Evolutionary conservation across 139 green algal species (phyloP).

Genomic region (Mesotaenium endlicherianum): DNA sequence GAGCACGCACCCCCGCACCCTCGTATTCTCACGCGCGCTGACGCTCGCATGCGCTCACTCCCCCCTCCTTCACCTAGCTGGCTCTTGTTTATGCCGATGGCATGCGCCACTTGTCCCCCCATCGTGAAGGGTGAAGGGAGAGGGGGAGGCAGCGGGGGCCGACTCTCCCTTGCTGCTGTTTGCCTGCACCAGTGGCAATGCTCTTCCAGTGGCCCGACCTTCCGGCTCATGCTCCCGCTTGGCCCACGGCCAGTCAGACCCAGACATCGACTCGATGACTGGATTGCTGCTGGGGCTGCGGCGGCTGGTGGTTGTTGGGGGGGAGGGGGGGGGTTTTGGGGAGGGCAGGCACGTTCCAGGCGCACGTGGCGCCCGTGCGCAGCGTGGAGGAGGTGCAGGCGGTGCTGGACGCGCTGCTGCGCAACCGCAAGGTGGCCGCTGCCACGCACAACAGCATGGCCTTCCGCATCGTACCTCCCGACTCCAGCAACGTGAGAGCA

Average conservation of each 20-base stretch:
- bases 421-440: constrained; percentile 33
- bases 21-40: background rate
- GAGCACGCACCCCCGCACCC: background rate
- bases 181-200: too few relatives aligned
- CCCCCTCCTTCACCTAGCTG: too few relatives aligned
- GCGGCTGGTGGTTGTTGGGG: too few relatives aligned
- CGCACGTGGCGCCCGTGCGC: constrained; percentile 31
- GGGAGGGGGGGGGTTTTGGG: background rate
- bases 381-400: constrained; percentile 24
- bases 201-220: too few relatives aligned
- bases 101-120: background rate
- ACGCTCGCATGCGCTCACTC: background rate
- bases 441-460: constrained; percentile 61
- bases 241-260: too few relatives aligned
- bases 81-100: too few relatives aligned
- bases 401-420: constrained; percentile 28
- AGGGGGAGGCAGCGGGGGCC: background rate
- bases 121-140: background rate
- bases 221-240: too few relatives aligned
- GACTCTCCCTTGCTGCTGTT: too few relatives aligned
- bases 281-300: too few relatives aligned
- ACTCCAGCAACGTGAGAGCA: too few relatives aligned
- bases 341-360: constrained; percentile 48
- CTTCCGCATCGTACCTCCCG: constrained; percentile 55
- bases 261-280: too few relatives aligned